Conservation (phyloP, 306 rosid genomes). For the Gastrolobium villosum region DNA sequence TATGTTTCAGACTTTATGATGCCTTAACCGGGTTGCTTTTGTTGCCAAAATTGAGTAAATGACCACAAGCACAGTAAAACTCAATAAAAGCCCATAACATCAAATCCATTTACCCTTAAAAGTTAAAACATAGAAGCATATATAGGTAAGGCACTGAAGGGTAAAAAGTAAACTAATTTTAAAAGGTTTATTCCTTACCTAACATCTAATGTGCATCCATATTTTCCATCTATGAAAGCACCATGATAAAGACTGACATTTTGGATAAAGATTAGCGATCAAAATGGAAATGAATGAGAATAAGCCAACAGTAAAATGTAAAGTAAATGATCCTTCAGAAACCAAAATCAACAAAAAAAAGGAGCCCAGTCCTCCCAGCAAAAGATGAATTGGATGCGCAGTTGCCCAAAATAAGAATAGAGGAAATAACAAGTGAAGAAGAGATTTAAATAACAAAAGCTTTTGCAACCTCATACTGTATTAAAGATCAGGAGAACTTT, state of each 20-base stretch:
- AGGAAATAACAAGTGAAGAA: not conserved
- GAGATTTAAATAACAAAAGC: not conserved
- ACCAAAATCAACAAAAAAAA: not conserved
- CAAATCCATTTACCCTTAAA: not conserved
- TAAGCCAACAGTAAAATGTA: not conserved
- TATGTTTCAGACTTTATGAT: not conserved
- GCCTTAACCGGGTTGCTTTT: not conserved
- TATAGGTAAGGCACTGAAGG: not conserved
- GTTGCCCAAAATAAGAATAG: not conserved
- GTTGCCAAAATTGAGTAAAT: not conserved
- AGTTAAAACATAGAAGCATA: not conserved
- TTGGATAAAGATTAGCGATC: not conserved
- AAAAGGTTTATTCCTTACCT: not conserved
- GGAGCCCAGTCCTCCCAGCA: not conserved
- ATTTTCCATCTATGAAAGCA: not conserved
- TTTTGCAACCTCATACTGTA: not conserved
- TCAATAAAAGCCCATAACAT: not conserved
- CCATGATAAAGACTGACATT: not conserved
- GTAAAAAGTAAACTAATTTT: not conserved
- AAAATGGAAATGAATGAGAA: not conserved
- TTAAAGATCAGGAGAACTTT: too few species aligned
- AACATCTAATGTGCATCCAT: not conserved
- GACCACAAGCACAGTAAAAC: slow-evolving; percentile 10
- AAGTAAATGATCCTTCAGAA: not conserved
- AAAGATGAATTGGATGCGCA: not conserved